Evolutionary conservation across 1,139 yeast genomes (phyloP).

Genomic region (Yamadazyma pseudoaaseri): DNA sequence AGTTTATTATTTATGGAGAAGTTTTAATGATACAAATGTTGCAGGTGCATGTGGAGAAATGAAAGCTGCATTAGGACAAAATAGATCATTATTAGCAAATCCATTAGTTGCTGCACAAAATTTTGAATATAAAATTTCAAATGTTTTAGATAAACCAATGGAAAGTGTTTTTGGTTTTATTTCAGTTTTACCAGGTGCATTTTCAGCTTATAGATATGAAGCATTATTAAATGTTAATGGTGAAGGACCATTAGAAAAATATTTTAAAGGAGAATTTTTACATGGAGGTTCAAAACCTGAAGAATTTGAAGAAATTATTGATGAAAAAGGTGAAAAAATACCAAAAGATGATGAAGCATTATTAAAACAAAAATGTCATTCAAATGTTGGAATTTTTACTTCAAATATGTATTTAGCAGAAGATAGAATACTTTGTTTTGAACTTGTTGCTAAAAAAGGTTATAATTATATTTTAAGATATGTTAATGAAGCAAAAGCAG

Average conservation of each 20-base stretch:
- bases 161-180: slow-evolving; percentile 83
- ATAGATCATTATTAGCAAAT: slow-evolving; percentile 53
- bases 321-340: slow-evolving; percentile 42
- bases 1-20: slow-evolving; percentile 73
- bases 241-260: slow-evolving; percentile 72
- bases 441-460: slow-evolving; percentile 68
- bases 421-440: slow-evolving; percentile 80
- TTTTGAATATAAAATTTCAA: slow-evolving; percentile 80
- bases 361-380: slow-evolving; percentile 41
- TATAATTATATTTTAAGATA: slow-evolving; percentile 65
- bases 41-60: slow-evolving; percentile 92
- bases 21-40: slow-evolving; percentile 71
- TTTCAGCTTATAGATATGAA: slow-evolving; percentile 75
- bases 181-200: slow-evolving; percentile 82
- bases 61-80: slow-evolving; percentile 63
- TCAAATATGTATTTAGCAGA: slow-evolving; percentile 86
- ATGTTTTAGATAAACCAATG: slow-evolving; percentile 79
- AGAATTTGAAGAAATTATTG: slow-evolving; percentile 8
- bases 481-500: slow-evolving; percentile 75
- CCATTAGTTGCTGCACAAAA: slow-evolving; percentile 85
- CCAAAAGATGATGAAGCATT: slow-evolving; percentile 42
- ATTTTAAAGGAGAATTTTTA: slow-evolving; percentile 75
- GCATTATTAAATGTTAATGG: slow-evolving; percentile 68
- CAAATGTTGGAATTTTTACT: slow-evolving; percentile 66
- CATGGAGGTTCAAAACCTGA: slow-evolving; percentile 45